Conservation (phyloP, 1,284 basidiomycete genomes). For the Leccinum pseudoinsigne region DNA sequence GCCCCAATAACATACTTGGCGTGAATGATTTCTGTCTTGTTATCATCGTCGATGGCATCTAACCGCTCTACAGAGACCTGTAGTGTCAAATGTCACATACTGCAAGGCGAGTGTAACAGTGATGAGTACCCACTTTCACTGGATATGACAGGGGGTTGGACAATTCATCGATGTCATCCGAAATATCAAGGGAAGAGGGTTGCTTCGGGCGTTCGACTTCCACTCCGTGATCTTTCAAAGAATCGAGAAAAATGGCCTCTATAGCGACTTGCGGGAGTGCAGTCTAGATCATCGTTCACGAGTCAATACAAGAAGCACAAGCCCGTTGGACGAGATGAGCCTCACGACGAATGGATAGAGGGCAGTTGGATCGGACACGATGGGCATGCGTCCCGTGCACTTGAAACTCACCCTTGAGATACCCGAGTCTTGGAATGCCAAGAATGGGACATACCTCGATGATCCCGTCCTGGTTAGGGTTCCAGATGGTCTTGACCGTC, state of each 20-base stretch:
- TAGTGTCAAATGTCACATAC: background rate
- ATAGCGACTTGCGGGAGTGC: background rate
- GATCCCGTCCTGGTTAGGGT: background rate
- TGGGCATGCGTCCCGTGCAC: background rate
- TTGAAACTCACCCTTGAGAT: background rate
- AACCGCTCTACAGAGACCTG: background rate
- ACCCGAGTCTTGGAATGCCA: background rate
- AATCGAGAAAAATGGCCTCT: background rate
- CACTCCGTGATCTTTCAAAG: background rate
- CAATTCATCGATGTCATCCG: background rate
- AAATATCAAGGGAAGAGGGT: background rate
- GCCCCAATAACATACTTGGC: background rate
- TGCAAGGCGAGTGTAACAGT: background rate
- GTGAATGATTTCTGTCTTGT: background rate
- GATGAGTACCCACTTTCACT: background rate
- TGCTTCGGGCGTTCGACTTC: background rate
- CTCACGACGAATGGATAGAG: background rate
- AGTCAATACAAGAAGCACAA: background rate
- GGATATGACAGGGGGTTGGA: background rate
- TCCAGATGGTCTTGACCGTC: background rate
- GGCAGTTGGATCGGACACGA: background rate
- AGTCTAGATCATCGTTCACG: background rate
- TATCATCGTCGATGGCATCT: background rate
- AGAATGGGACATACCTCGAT: background rate
- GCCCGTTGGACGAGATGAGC: background rate